Percentiles rank a stretch among this genome's conserved stretches.
These are phyloP conservation scores for Tricholoma sp. DNA, from an alignment of 768 basidiomycete species.

Conservation along the genomic window DNA sequence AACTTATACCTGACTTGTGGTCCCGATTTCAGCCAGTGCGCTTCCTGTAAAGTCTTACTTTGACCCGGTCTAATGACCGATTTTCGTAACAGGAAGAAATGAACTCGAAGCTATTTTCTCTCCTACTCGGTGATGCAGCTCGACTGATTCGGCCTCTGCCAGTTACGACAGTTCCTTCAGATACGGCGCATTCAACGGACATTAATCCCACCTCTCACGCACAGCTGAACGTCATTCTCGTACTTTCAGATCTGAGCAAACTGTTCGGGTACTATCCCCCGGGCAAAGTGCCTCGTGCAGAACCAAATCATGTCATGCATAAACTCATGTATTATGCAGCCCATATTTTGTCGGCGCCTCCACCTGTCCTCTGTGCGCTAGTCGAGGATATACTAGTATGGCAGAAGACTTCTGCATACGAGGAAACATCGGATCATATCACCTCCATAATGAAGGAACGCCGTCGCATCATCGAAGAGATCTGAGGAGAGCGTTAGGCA, in stretches of 20 bases:
- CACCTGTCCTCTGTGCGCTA: constrained; percentile 32
- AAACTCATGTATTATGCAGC: constrained; percentile 73
- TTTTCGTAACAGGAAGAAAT: constrained; percentile 26
- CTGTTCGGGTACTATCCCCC: constrained; percentile 29
- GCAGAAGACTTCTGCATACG: constrained; percentile 11
- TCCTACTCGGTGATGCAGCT: constrained; percentile 54
- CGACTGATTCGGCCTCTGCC: constrained; percentile 47
- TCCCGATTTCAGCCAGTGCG: constrained; percentile 54
- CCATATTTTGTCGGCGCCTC: constrained; percentile 47
- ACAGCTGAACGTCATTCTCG: constrained; percentile 35
- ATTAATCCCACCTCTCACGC: constrained; percentile 31
- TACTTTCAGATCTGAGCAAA: constrained; percentile 49
- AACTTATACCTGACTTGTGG: constrained; percentile 59
- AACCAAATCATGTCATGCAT: constrained; percentile 39
- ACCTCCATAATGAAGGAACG: background rate
- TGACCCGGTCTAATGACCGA: too few species aligned
- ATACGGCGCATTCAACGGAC: constrained; percentile 10
- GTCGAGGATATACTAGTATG: constrained; percentile 31
- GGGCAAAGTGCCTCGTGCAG: background rate
- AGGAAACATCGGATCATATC: background rate
- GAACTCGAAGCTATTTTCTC: constrained; percentile 37
- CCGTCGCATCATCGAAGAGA: constrained; percentile 9
- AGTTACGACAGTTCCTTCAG: constrained; percentile 21
- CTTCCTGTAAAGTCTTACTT: background rate
- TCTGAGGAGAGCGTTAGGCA: background rate